phyloP scores from a whole-genome alignment of 2,329 filamentous ascomycete species.

The Juglanconis oblonga region DNA sequence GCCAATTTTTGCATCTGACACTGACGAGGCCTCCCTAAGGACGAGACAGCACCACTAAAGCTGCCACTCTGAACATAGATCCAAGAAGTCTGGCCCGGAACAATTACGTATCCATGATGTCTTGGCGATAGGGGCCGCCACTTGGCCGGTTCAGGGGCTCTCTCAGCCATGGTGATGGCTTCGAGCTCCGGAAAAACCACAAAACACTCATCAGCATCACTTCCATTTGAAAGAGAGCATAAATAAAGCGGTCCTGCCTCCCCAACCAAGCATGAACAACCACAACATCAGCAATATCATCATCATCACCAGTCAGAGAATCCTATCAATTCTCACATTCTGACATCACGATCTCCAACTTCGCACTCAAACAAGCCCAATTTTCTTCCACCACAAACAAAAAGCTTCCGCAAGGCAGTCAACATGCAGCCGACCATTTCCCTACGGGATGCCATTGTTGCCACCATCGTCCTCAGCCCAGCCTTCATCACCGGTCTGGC shows the following conservation, averaged over 20 bases:
- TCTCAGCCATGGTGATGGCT: background rate
- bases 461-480: constrained; percentile 10
- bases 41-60: background rate
- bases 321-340: background rate
- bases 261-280: no score
- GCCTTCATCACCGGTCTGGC: constrained; percentile 7
- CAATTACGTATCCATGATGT: background rate
- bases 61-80: background rate
- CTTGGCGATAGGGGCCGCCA: background rate
- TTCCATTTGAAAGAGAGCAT: background rate
- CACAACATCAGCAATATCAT: background rate
- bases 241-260: background rate
- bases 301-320: background rate
- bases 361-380: background rate
- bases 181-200: background rate
- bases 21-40: background rate
- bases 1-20: background rate
- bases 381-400: background rate
- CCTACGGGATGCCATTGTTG: constrained; percentile 10
- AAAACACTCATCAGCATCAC: no score
- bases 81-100: no score
- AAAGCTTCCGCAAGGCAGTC: background rate
- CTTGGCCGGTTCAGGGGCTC: background rate
- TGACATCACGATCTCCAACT: no score
- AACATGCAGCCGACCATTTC: constrained; percentile 7